Evolutionary conservation across 2,329 filamentous ascomycete species (phyloP).

Genomic region (Blastomyces emzantsi): DNA sequence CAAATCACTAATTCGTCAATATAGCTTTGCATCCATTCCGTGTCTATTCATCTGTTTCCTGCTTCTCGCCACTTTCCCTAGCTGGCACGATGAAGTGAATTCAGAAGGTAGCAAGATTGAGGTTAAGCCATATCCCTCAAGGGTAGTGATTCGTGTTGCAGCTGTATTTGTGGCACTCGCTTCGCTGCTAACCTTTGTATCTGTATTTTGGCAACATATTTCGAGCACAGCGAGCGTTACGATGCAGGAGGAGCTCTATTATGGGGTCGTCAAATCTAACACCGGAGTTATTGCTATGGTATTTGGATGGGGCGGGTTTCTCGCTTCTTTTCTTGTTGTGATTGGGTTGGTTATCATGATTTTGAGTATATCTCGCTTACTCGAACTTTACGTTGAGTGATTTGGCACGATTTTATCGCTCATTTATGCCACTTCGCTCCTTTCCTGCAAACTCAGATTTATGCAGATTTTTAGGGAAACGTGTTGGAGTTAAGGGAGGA

Average conservation of each 20-base stretch:
- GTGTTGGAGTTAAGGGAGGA: background rate
- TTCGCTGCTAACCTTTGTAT: slow-evolving; percentile 57
- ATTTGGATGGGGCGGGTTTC: slow-evolving; percentile 94
- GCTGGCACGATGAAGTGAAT: slow-evolving; percentile 90
- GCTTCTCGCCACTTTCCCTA: slow-evolving; percentile 89
- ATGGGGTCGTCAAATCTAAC: slow-evolving; percentile 75
- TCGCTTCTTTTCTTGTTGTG: slow-evolving; percentile 84
- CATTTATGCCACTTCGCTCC: background rate
- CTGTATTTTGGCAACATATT: slow-evolving; percentile 62
- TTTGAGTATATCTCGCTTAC: slow-evolving; percentile 74
- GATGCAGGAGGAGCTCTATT: slow-evolving; percentile 85
- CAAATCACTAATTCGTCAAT: background rate
- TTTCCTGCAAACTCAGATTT: background rate
- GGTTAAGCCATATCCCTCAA: slow-evolving; percentile 87
- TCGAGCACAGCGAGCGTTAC: slow-evolving; percentile 90
- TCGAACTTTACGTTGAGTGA: slow-evolving; percentile 44
- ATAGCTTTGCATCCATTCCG: slow-evolving; percentile 90
- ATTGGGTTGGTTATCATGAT: slow-evolving; percentile 95
- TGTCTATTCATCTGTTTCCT: slow-evolving; percentile 94
- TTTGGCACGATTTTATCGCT: background rate
- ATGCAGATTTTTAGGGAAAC: background rate
- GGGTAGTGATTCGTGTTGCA: slow-evolving; percentile 84
- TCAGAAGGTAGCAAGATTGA: slow-evolving; percentile 72
- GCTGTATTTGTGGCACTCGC: slow-evolving; percentile 75
- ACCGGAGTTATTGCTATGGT: slow-evolving; percentile 96